phyloP scores from a whole-genome alignment of 805 yeast genomes.

The Cyberlindnera sargentensis region DNA sequence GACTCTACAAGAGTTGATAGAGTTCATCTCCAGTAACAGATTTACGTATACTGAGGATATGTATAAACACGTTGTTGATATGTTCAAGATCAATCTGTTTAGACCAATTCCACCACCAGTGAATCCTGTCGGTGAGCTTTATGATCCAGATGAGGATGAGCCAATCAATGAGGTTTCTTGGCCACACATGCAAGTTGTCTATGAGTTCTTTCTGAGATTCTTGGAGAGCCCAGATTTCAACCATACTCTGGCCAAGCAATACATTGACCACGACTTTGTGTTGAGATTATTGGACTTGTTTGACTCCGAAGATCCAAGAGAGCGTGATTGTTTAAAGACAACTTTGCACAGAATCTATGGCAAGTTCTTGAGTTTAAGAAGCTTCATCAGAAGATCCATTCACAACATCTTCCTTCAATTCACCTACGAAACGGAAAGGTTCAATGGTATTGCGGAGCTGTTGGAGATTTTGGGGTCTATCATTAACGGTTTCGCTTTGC shows the following conservation, averaged over 20 bases:
- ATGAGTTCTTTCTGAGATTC: conserved; percentile 88
- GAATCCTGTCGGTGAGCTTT: conserved; percentile 92
- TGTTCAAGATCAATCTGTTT: conserved; percentile 85
- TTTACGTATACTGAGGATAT: conserved; percentile 85
- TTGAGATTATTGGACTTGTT: conserved; percentile 77
- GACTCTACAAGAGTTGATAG: conserved; percentile 84
- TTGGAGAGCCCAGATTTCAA: conserved; percentile 93
- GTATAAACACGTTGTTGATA: conserved; percentile 79
- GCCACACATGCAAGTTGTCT: conserved; percentile 98
- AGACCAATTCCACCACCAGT: conserved; percentile 98
- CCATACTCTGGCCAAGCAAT: conserved; percentile 88
- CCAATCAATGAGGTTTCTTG: conserved; percentile 94
- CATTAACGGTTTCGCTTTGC: conserved; percentile 96
- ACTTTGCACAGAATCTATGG: conserved; percentile 95
- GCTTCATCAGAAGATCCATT: conserved; percentile 86
- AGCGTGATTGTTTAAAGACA: conserved; percentile 90
- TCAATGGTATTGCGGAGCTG: conserved; percentile 92
- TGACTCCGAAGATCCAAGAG: conserved; percentile 95
- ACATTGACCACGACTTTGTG: conserved; percentile 87
- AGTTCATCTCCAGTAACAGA: conserved; percentile 75
- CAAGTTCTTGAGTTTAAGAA: conserved; percentile 80
- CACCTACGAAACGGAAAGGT: conserved; percentile 90
- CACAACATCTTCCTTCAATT: conserved; percentile 90
- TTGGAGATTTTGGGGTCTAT: conserved; percentile 93
- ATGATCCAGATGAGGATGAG: conserved; percentile 98